Percentiles rank a stretch among this genome's conserved stretches.
Evolutionary conservation across 1,284 basidiomycete species (phyloP).

Genomic region (Rhodotorula sp.): DNA sequence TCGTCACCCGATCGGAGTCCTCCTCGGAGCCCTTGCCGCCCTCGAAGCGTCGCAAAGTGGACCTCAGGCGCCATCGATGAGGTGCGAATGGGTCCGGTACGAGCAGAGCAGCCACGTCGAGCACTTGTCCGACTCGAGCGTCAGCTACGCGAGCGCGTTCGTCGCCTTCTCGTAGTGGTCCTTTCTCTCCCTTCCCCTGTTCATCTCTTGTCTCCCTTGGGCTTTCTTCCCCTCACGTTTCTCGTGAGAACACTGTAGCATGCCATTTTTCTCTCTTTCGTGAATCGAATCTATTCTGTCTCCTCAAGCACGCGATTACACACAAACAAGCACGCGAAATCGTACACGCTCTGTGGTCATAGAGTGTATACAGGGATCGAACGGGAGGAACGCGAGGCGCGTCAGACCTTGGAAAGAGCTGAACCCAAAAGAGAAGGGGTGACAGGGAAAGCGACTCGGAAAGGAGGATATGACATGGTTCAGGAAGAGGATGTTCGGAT

Average conservation of each 20-base stretch:
- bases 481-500: neutral
- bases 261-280: no score
- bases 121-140: conserved; percentile 74
- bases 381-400: no score
- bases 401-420: neutral
- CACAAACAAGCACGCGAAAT: no score
- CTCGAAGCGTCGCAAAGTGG: conserved; percentile 47
- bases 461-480: neutral
- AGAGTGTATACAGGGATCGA: no score
- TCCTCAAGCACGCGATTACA: no score
- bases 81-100: conserved; percentile 78
- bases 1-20: conserved; percentile 87
- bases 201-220: neutral
- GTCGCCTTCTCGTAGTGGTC: conserved; percentile 47
- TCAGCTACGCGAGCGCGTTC: conserved; percentile 92
- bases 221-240: no score
- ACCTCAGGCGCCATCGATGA: conserved; percentile 42
- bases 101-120: conserved; percentile 83
- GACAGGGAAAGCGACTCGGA: neutral
- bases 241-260: no score
- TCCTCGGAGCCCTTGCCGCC: conserved; percentile 73
- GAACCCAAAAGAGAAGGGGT: neutral
- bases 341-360: no score
- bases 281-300: no score
- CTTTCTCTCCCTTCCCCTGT: no score